Percentiles rank a stretch among this genome's conserved stretches.
Conservation (phyloP, 345 rosid genomes). For the Lepidium aucheri region DNA sequence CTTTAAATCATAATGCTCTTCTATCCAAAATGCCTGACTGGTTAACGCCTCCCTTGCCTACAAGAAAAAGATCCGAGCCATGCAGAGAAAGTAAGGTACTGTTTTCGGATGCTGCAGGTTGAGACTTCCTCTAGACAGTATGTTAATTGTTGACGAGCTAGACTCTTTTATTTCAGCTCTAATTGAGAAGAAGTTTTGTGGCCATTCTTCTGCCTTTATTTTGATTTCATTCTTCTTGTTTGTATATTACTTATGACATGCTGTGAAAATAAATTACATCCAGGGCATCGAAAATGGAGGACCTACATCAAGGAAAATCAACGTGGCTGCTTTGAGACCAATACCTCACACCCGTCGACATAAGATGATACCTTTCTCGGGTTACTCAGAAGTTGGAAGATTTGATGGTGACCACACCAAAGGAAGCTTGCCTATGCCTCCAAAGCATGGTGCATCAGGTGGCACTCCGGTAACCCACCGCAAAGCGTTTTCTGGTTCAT, state of each 20-base stretch:
- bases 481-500: slow-evolving; percentile 68
- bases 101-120: not conserved
- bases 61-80: slow-evolving; percentile 54
- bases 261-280: not conserved
- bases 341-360: slow-evolving; percentile 72
- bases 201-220: not conserved
- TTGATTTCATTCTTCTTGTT: not conserved
- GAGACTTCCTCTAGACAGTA: not conserved
- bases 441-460: slow-evolving; percentile 49
- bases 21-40: slow-evolving; percentile 53
- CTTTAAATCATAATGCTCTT: slow-evolving; percentile 21
- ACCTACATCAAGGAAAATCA: slow-evolving; percentile 37
- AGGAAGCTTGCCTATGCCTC: slow-evolving; percentile 50
- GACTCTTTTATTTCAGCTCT: not conserved
- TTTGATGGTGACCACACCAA: slow-evolving; percentile 66
- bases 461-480: slow-evolving; percentile 57
- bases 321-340: slow-evolving; percentile 82
- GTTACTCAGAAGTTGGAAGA: slow-evolving; percentile 62
- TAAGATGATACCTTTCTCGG: slow-evolving; percentile 76
- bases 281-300: slow-evolving; percentile 52
- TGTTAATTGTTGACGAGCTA: not conserved
- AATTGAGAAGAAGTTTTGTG: not conserved
- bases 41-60: slow-evolving; percentile 81
- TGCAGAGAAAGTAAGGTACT: slow-evolving; percentile 43
- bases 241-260: not conserved